Evolutionary conservation across 2,329 filamentous ascomycete genomes (phyloP).

Genomic region (Ceratocystis papillata): DNA sequence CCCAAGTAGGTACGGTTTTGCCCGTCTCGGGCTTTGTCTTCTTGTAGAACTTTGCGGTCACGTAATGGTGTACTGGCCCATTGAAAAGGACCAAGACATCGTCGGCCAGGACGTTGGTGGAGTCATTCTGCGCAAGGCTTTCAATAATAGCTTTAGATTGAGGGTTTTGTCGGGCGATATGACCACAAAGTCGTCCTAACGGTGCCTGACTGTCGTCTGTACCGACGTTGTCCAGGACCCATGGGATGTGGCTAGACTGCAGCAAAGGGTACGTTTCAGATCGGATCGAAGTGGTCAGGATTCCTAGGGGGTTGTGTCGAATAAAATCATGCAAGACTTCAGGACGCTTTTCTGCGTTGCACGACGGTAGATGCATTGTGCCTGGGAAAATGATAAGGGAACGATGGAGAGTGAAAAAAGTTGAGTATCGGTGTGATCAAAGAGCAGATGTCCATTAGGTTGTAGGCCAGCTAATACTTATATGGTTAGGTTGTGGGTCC

Average conservation of each 20-base stretch:
- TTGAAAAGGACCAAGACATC: constrained; percentile 56
- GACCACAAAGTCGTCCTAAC: constrained; percentile 44
- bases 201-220: constrained; percentile 31
- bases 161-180: constrained; percentile 53
- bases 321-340: constrained; percentile 45
- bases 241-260: constrained; percentile 52
- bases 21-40: constrained; percentile 53
- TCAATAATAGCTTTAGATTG: constrained; percentile 52
- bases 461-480: too few relatives aligned
- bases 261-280: constrained; percentile 41
- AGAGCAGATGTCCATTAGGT: too few relatives aligned
- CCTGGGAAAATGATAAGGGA: too few relatives aligned
- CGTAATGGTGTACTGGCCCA: constrained; percentile 47
- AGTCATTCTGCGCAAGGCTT: constrained; percentile 27
- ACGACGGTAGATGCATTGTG: constrained; percentile 47
- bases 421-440: too few relatives aligned
- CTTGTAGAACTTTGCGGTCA: constrained; percentile 58
- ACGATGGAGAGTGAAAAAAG: too few relatives aligned
- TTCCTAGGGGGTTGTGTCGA: constrained; percentile 48
- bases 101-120: constrained; percentile 33
- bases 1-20: constrained; percentile 62
- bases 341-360: constrained; percentile 43
- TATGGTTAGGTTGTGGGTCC: too few relatives aligned
- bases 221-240: constrained; percentile 43
- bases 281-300: constrained; percentile 51